phyloP scores from a whole-genome alignment of 139 green algal genomes.

The Picochlorum sp. region DNA sequence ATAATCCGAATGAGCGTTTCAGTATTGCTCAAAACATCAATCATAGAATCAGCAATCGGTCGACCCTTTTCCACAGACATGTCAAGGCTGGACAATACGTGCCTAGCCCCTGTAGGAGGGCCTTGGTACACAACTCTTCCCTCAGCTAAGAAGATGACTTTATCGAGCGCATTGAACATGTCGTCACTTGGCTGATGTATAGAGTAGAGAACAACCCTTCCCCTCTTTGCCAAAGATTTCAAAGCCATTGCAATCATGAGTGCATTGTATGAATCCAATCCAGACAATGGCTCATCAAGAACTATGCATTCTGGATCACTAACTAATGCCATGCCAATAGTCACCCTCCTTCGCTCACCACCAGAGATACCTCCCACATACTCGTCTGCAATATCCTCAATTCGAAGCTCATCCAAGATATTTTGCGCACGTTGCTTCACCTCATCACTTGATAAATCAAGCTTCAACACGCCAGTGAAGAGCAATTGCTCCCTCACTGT shows the following conservation, averaged over 20 bases:
- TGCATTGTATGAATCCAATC: conserved; percentile 63
- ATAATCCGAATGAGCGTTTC: conserved; percentile 20
- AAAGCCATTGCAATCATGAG: conserved; percentile 49
- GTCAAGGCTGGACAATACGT: conserved; percentile 20
- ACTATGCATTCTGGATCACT: conserved; percentile 36
- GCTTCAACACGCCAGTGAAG: conserved; percentile 46
- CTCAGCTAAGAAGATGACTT: conserved; percentile 47
- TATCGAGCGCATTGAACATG: conserved; percentile 57
- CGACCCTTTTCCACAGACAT: conserved; percentile 26
- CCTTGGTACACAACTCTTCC: conserved; percentile 49
- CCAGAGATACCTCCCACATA: conserved; percentile 46
- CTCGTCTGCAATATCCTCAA: conserved; percentile 27
- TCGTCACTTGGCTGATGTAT: conserved; percentile 66
- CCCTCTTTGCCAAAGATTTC: conserved; percentile 33
- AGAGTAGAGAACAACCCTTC: conserved; percentile 57
- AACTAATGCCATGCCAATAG: conserved; percentile 71
- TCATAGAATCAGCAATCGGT: conserved; percentile 41
- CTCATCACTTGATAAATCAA: neutral
- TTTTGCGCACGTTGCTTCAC: conserved; percentile 22
- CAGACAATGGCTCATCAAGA: conserved; percentile 59
- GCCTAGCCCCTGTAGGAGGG: conserved; percentile 8
- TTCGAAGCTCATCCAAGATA: conserved; percentile 37
- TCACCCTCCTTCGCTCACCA: conserved; percentile 56
- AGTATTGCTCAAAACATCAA: conserved; percentile 30
- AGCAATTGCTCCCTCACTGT: conserved; percentile 62